These are phyloP conservation scores for Cutaneotrichosporon arboriforme DNA, from an alignment of 1,284 basidiomycete species.

Conservation along the genomic window DNA sequence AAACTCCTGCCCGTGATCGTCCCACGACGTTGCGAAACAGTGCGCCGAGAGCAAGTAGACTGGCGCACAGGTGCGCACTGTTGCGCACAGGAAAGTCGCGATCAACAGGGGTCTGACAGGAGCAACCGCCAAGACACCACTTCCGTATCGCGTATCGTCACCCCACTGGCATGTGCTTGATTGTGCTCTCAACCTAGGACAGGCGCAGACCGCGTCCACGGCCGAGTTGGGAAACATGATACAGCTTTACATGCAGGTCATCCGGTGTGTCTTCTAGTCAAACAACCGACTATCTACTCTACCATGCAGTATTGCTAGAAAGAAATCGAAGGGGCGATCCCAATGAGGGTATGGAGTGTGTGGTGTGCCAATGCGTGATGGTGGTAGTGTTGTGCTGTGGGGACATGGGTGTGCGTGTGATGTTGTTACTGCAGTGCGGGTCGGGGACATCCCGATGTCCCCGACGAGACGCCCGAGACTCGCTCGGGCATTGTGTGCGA, in stretches of 20 bases:
- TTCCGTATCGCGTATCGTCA: background rate
- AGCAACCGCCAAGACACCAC: too few relatives aligned
- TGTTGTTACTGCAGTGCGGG: too few relatives aligned
- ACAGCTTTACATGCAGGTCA: conserved; percentile 3
- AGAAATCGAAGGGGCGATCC: background rate
- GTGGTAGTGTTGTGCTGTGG: background rate
- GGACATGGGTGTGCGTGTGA: background rate
- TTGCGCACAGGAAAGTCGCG: too few relatives aligned
- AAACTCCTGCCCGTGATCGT: too few relatives aligned
- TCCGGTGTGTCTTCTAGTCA: conserved; percentile 4
- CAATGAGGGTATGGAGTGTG: background rate
- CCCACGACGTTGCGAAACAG: too few relatives aligned
- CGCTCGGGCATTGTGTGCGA: background rate
- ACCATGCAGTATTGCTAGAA: conserved; percentile 4
- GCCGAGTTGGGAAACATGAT: too few relatives aligned
- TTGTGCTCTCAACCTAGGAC: too few relatives aligned
- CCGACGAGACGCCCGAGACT: too few relatives aligned
- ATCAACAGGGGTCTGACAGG: background rate
- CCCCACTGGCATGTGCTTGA: background rate
- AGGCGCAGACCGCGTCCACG: too few relatives aligned
- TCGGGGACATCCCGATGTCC: too few relatives aligned
- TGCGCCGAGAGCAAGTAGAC: background rate
- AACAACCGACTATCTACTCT: background rate
- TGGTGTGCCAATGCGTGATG: background rate
- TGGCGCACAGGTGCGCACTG: background rate